Base-by-base conservation (phyloP, 163 green algal species). In the Chlamydomonas reinhardtii region DNA sequence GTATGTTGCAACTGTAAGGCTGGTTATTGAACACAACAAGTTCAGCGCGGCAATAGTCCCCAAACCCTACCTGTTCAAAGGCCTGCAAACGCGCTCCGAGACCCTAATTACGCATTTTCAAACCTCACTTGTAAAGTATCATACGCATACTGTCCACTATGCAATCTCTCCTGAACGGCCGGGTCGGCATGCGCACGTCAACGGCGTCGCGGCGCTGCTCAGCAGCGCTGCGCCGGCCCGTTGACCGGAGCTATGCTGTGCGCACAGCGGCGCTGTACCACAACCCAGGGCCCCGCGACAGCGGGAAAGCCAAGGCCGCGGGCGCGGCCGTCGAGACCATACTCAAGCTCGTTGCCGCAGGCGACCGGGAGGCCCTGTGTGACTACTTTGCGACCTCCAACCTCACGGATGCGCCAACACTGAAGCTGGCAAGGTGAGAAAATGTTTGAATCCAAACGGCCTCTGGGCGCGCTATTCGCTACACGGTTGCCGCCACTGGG, bases 331-430 rank as follows among this genome's bases (percentile, higher is more conserved):
- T 86, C 4, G 25, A 79, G 48, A 19, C 15, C 0, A 70, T 86
- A 14, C 54, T 86, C 5, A 27, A 64, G 5, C 70, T 86, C 12
- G 69, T 79, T 17, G 34, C 70, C 27, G 37, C 5, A 12, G 48
- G 70, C 16, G 70, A 86, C 34, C 56, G 35, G 12, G 80, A 86
- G 0, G 56, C 54, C 0, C 56, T 86, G 16, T 35, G 64, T 2
- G 80, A 86, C 56, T 86, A 74, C n/a, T 61, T 86, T 29, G 80
- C 54, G 0, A 80, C 69, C 20, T 24, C 31, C 0, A 76, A 76
- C 29, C 80, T 86, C 20, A 79, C 69, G 4, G 80, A 79, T 37
- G 65, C 70, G 8, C 80, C 69, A 3, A 48, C 69, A 4, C 69
- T 86, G 0, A 73, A 79, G 35, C 64, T 79, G 29, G 35, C 69